A percentile compares a stretch with the other conserved stretches of the same genome.
Evolutionary conservation across 1,284 basidiomycete species (phyloP).

Genomic region (Ustilago curta): DNA sequence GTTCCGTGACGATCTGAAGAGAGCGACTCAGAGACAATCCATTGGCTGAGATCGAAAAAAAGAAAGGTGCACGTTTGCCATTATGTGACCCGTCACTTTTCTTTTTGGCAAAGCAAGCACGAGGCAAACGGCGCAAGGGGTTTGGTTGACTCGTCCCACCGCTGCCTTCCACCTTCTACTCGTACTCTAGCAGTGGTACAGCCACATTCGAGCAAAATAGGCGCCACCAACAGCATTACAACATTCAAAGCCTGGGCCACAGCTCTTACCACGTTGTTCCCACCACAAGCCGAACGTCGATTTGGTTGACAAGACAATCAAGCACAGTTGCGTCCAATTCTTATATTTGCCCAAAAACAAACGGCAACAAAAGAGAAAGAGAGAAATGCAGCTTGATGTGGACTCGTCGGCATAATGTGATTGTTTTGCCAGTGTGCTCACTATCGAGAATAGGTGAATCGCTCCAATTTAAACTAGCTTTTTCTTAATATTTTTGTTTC

Average conservation of each 20-base stretch:
- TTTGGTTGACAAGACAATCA: slow-evolving; percentile 1
- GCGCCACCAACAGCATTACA: background rate
- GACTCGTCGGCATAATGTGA: too few relatives aligned
- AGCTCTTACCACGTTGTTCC: background rate
- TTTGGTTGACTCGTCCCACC: background rate
- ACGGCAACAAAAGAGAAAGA: too few relatives aligned
- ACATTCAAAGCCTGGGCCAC: background rate
- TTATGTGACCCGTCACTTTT: background rate
- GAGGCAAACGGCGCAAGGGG: slow-evolving; percentile 1
- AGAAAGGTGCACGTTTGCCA: background rate
- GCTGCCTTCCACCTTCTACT: too few relatives aligned
- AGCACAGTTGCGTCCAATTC: too few relatives aligned
- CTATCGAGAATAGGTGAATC: too few relatives aligned
- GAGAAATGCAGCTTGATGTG: too few relatives aligned
- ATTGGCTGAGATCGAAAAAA: background rate
- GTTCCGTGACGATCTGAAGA: background rate
- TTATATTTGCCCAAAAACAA: too few relatives aligned
- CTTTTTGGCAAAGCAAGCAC: background rate
- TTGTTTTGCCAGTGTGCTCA: too few relatives aligned
- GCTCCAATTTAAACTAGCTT: too few relatives aligned
- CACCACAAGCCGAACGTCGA: background rate
- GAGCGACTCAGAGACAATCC: too few relatives aligned
- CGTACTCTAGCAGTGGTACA: too few relatives aligned
- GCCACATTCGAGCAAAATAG: background rate
- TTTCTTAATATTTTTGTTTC: too few relatives aligned